Evolutionary conservation across 78 protist genomes (phyloP).

Genomic region (Tieghemostelium lacteum): DNA sequence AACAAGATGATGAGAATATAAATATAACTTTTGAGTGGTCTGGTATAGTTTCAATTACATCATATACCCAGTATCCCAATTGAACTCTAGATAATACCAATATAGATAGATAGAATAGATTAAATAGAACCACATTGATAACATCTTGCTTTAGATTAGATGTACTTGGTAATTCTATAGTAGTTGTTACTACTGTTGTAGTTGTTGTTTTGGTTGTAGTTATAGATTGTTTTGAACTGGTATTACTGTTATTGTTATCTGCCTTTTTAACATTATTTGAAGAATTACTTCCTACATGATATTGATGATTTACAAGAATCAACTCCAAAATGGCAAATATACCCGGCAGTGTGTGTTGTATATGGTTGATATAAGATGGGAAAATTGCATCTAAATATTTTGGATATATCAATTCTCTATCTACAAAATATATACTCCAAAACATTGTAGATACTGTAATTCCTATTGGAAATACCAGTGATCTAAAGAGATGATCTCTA

Average conservation of each 20-base stretch:
- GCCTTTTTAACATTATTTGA: too few species aligned
- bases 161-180: slow-evolving; percentile 1
- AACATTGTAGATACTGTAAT: slow-evolving; percentile 10
- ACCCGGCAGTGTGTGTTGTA: slow-evolving; percentile 64
- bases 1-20: slow-evolving; percentile 33
- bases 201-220: neutral
- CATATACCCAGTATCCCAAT: slow-evolving; percentile 42
- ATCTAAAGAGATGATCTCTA: slow-evolving; percentile 49
- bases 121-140: slow-evolving; percentile 10
- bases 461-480: slow-evolving; percentile 45
- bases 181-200: neutral
- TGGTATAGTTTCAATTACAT: slow-evolving; percentile 34
- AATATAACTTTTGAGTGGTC: slow-evolving; percentile 56
- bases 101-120: slow-evolving; percentile 7
- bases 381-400: neutral
- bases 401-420: slow-evolving; percentile 19
- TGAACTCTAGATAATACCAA: slow-evolving; percentile 1
- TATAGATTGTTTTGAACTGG: neutral
- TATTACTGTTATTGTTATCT: neutral
- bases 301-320: slow-evolving; percentile 41
- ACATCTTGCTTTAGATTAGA: slow-evolving; percentile 47
- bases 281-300: slow-evolving; percentile 14
- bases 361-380: slow-evolving; percentile 46
- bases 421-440: slow-evolving; percentile 40
- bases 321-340: neutral